Evolutionary conservation across 2,329 filamentous ascomycete species (phyloP).

Genomic region (Fusarium sp.): DNA sequence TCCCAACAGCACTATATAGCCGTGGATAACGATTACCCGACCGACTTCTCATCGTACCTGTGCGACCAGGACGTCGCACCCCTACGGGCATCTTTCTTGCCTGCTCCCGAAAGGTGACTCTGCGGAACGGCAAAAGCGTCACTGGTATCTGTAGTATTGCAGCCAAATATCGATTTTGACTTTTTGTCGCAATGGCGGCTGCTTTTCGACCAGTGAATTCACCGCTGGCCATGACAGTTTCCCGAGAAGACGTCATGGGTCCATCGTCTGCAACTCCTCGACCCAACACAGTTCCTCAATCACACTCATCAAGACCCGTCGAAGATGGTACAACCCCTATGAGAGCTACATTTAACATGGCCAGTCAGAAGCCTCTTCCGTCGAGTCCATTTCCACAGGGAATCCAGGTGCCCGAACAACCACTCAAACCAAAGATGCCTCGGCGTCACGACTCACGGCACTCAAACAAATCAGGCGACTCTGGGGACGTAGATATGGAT

Average conservation of each 20-base stretch:
- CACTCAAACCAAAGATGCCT: constrained; percentile 55
- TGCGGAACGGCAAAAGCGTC: constrained; percentile 22
- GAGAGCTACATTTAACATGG: constrained; percentile 63
- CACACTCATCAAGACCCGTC: constrained; percentile 42
- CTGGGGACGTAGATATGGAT: constrained; percentile 80
- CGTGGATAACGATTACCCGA: constrained; percentile 32
- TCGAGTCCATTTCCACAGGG: constrained; percentile 63
- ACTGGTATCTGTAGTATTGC: constrained; percentile 19
- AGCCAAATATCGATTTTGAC: constrained; percentile 7
- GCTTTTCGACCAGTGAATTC: constrained; percentile 63
- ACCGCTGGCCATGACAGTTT: constrained; percentile 49
- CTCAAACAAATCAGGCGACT: constrained; percentile 69
- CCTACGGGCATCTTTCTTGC: constrained; percentile 21
- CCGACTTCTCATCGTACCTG: constrained; percentile 33
- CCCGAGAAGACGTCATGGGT: constrained; percentile 52
- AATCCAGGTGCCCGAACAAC: constrained; percentile 57
- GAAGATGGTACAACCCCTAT: constrained; percentile 72
- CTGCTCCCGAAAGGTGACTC: constrained; percentile 18
- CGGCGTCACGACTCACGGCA: constrained; percentile 66
- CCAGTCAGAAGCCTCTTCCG: constrained; percentile 65
- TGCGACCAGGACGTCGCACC: constrained; percentile 36
- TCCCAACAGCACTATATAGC: constrained; percentile 28
- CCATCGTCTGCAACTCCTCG: constrained; percentile 52
- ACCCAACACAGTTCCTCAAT: constrained; percentile 51
- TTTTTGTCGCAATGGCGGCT: constrained; percentile 57